Evolutionary conservation across 495 filamentous ascomycete genomes (phyloP), one percentile per base, ranked within the genome.

Genomic region (Neurospora discreta): DNA sequence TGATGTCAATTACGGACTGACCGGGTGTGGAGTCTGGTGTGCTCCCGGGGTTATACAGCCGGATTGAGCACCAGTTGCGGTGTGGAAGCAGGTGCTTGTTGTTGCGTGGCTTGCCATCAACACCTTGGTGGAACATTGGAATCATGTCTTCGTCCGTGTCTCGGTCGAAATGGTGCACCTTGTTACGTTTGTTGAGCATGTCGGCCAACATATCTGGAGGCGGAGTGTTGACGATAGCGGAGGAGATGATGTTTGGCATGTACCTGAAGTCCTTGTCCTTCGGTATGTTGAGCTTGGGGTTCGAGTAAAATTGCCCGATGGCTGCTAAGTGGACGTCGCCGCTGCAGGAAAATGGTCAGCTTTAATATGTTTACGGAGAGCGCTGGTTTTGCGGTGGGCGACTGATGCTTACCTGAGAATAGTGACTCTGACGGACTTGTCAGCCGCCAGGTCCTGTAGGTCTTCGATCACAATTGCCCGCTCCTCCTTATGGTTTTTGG

Each of bases 131-230:
- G 80, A 99, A 99, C 70, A 98, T 89, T 2, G 95, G 93, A 69
- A 97, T 93, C 91, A 98, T 95, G 77, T 94, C 89, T 80, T 99
- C 95, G 71, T 98, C 93, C 0, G 95, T 98, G 73, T 94, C 86
- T 69, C 82, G 80, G 79, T 95, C 90, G 33, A 95, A 86, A 78
- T 98, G 94, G 77, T 99, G 95, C 16, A 97, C 84, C 75, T 93
- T 96, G 82, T 98, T 97, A 20, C 95, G 89, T 82, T 90, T 93
- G 84, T 98, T 98, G 46, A 99, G 89, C 71, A 95, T 86, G 78
- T 99, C 94, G 39, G 93, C 92, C 81, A 98, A 88, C 69, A 95
- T 81, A 39, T 96, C 93, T 0, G 96, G 92, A 46, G 94, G 93
- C 11, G 95, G 96, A 23, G 91, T 89, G 78, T 98, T 97, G 71